Conservation (phyloP, 257 asterid species). For the Fraxinus quadrangulata region DNA sequence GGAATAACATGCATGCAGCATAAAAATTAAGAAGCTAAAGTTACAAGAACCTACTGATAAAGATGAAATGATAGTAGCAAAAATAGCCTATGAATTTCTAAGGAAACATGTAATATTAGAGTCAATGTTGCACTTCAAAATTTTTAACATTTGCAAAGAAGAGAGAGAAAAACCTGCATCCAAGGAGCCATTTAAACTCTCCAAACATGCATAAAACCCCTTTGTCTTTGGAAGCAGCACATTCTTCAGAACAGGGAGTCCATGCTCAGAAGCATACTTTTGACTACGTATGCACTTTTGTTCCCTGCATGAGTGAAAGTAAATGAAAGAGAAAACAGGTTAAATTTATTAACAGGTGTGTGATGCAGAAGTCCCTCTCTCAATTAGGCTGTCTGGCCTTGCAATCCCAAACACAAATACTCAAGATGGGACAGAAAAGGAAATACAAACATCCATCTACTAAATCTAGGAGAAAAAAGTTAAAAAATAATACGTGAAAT, state of each 20-base stretch:
- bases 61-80: background rate
- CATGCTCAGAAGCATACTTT: constrained; percentile 76
- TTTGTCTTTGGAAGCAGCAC: constrained; percentile 86
- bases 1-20: background rate
- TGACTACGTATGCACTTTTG: constrained; percentile 76
- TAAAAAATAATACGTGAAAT: constrained; percentile 65
- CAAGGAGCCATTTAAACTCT: constrained; percentile 63
- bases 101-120: background rate
- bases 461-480: constrained; percentile 14
- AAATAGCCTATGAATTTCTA: background rate
- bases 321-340: constrained; percentile 15
- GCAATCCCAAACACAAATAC: background rate
- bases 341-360: background rate
- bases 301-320: constrained; percentile 55
- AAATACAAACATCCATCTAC: constrained; percentile 1
- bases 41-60: background rate
- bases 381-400: background rate
- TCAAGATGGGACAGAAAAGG: background rate
- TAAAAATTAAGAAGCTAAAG: background rate
- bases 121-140: background rate
- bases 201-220: constrained; percentile 76
- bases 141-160: background rate
- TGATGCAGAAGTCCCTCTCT: background rate
- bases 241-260: constrained; percentile 71
- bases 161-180: constrained; percentile 70